Conservation (phyloP, 441 rosid species). For the Jatropha multifida region DNA sequence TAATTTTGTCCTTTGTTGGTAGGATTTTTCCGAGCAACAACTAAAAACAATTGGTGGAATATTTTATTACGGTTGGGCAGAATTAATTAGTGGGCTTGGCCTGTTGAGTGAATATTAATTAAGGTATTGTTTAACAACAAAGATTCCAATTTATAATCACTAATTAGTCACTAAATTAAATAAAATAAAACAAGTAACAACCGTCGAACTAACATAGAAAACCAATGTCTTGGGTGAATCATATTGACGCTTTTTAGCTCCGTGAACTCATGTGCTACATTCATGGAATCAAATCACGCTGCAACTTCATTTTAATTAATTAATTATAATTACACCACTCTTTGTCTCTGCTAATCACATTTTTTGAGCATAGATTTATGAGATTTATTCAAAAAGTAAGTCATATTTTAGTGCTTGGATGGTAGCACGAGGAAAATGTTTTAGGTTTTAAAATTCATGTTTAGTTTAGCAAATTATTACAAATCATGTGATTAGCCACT, state of each 20-base stretch:
- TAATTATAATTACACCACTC: not conserved
- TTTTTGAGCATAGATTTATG: not conserved
- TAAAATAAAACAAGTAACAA: not conserved
- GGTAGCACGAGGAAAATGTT: constrained; percentile 8
- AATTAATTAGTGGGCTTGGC: not conserved
- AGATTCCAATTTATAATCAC: too few species aligned
- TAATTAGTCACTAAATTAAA: not conserved
- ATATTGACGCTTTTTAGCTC: not conserved
- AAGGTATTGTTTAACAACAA: not conserved
- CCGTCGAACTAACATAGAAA: not conserved
- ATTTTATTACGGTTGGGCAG: not conserved
- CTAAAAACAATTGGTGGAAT: not conserved
- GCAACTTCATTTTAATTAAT: not conserved
- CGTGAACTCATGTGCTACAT: constrained; percentile 10
- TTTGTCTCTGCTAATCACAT: not conserved
- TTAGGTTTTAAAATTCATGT: not conserved
- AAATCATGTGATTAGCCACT: constrained; percentile 20
- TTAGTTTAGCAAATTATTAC: constrained; percentile 11
- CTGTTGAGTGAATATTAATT: not conserved
- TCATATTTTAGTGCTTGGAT: constrained; percentile 12
- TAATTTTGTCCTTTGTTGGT: not conserved
- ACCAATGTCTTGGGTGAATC: not conserved
- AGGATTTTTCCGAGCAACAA: not conserved
- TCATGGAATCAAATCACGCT: constrained; percentile 19
- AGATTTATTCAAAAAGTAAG: constrained; percentile 11